Conservation (phyloP, 2,329 filamentous ascomycete genomes). For the Phoma herbarum region DNA sequence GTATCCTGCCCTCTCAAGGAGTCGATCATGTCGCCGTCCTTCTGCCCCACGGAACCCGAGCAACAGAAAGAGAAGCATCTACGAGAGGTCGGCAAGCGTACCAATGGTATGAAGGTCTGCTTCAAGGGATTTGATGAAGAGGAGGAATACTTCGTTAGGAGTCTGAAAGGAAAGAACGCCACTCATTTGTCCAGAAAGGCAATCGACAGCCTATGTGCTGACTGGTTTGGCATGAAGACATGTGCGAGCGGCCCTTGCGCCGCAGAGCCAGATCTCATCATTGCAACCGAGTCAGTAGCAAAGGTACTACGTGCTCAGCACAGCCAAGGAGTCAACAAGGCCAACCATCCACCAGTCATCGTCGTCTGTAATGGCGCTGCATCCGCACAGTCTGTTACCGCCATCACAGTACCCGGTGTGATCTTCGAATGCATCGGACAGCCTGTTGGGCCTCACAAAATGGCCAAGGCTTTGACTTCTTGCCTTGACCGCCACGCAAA, state of each 20-base stretch:
- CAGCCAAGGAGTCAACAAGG: slow-evolving; percentile 29
- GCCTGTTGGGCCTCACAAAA: slow-evolving; percentile 52
- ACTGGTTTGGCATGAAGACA: slow-evolving; percentile 49
- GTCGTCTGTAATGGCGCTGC: slow-evolving; percentile 48
- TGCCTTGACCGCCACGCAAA: slow-evolving; percentile 46
- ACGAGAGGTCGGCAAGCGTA: slow-evolving; percentile 38
- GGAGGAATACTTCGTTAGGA: slow-evolving; percentile 43
- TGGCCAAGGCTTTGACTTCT: slow-evolving; percentile 46
- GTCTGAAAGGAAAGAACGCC: slow-evolving; percentile 45
- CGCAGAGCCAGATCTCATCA: slow-evolving; percentile 37
- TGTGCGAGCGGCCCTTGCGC: slow-evolving; percentile 27
- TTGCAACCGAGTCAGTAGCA: slow-evolving; percentile 46
- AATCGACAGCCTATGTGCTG: slow-evolving; percentile 43
- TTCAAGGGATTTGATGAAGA: slow-evolving; percentile 49
- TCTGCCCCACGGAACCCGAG: slow-evolving; percentile 33
- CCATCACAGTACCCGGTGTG: slow-evolving; percentile 46
- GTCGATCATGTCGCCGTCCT: slow-evolving; percentile 42
- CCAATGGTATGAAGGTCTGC: slow-evolving; percentile 40
- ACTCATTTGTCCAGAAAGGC: slow-evolving; percentile 44
- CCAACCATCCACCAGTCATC: slow-evolving; percentile 40
- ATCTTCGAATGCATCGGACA: slow-evolving; percentile 49
- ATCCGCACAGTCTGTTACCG: slow-evolving; percentile 46
- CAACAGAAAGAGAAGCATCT: slow-evolving; percentile 36
- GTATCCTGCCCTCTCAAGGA: slow-evolving; percentile 48
- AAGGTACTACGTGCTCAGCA: slow-evolving; percentile 40